Evolutionary conservation across 768 basidiomycete species (phyloP), one percentile per base, ranked within the genome.

Genomic region (Tricholoma sp.): DNA sequence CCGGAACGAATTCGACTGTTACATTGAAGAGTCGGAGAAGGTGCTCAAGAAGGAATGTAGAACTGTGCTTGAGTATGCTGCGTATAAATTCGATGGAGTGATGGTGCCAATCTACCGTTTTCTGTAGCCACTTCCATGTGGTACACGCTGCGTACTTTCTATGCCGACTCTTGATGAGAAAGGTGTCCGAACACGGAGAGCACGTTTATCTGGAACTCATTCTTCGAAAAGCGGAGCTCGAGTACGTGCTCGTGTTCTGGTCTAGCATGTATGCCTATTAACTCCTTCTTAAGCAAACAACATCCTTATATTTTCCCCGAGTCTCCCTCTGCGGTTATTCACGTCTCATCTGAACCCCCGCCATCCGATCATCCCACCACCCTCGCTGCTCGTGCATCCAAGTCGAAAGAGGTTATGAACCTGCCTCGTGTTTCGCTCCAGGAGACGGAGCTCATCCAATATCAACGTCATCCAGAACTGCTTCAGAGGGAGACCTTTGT

Each of bases 131-230:
- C 29, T 28, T 48, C 32, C 47, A 48, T 32, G 47, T 48, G 29
- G 47, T 48, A 32, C 15, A 48, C 47, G 47, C 47, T 32, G 47
- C 31, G 15, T 48, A 48, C 29, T 48, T 48, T 48, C 31, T 48
- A 13, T 48, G 47, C 47, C 29, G 7, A 28, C 47, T 48, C 47
- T 48, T 32, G 47, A 48, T 48, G 47, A 48, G 47, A 48, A 48
- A 48, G 47, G 47, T 48, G 47, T 48, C 47, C 9, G 47, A 48
- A 48, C 47, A 48, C 47, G 31, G 47, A 48, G 47, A 48, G 31
- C 47, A 48, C 15, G 47, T 48, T 31, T 48, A 48, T 48, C 45
- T 48, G 28, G 29, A 31, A 29, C 29, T 48, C 45, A 31, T 48
- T 48, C 47, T 0, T 48, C 29, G 47, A n/a, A 48, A 48, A 32